Conservation (phyloP, 139 green algal species). For the Picochlorum sp. region DNA sequence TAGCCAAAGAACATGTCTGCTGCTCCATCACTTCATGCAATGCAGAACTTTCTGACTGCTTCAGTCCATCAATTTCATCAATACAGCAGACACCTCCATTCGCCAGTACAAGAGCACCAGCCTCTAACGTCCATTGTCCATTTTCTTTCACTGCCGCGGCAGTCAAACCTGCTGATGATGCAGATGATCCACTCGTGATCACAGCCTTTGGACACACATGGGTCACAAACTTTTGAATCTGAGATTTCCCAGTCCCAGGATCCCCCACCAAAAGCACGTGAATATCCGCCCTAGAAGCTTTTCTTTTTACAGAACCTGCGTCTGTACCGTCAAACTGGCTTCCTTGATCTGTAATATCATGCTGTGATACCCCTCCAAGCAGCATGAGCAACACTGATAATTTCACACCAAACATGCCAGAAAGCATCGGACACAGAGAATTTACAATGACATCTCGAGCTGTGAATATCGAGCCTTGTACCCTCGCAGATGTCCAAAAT, state of each 20-base stretch:
- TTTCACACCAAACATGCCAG: constrained; percentile 67
- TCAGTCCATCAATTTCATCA: constrained; percentile 80
- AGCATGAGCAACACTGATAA: constrained; percentile 68
- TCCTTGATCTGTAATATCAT: constrained; percentile 1
- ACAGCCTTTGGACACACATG: constrained; percentile 56
- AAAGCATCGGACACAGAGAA: constrained; percentile 59
- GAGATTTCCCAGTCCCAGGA: constrained; percentile 72
- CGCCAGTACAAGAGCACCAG: constrained; percentile 68
- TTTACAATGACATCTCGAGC: constrained; percentile 2
- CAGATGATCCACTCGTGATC: constrained; percentile 60
- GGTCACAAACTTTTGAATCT: constrained; percentile 73
- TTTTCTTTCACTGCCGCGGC: constrained; percentile 68
- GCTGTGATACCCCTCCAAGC: constrained; percentile 54
- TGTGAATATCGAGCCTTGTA: neutral
- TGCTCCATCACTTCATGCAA: constrained; percentile 96
- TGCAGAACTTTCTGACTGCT: constrained; percentile 58
- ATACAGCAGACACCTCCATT: constrained; percentile 86
- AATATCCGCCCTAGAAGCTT: constrained; percentile 49
- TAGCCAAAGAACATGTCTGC: constrained; percentile 83
- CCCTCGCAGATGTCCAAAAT: neutral
- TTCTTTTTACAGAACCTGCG: constrained; percentile 13
- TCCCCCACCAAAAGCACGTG: constrained; percentile 90
- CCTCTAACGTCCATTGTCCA: constrained; percentile 75
- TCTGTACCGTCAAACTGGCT: constrained; percentile 8
- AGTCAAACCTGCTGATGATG: constrained; percentile 72